A percentile compares a stretch with the other conserved stretches of the same genome.
Conservation (phyloP, 352 stramenopile species). For the Pythium oligandrum region DNA sequence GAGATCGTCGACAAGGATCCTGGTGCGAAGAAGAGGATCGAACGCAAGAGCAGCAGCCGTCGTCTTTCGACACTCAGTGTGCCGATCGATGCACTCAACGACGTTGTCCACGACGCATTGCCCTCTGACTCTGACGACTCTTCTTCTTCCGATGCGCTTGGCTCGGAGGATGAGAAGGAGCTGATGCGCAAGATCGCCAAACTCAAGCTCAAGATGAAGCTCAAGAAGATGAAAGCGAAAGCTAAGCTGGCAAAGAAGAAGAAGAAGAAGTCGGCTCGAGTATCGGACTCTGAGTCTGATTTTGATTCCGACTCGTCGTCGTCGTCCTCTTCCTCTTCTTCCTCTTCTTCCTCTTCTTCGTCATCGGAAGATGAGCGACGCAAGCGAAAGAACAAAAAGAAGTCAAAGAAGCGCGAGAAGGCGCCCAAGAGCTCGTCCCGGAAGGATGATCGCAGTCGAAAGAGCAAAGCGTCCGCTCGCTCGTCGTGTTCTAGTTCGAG, state of each 20-base stretch:
- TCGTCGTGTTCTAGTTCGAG: neutral
- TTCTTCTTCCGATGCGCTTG: neutral
- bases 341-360: conserved; percentile 2
- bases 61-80: neutral
- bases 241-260: conserved; percentile 7
- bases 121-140: conserved; percentile 14
- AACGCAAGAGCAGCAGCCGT: neutral
- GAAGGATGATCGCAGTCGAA: neutral
- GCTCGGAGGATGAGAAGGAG: conserved; percentile 20
- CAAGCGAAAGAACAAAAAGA: conserved; percentile 4
- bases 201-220: conserved; percentile 20
- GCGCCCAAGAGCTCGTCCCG: neutral
- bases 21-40: neutral
- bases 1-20: too few relatives aligned
- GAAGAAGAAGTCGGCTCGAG: conserved; percentile 2
- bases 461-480: neutral
- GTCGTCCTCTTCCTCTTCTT: neutral
- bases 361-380: conserved; percentile 1
- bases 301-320: too few relatives aligned
- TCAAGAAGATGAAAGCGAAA: conserved; percentile 8
- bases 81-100: conserved; percentile 8
- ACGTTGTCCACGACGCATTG: conserved; percentile 20
- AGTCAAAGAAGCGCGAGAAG: conserved; percentile 1
- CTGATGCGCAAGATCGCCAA: conserved; percentile 17
- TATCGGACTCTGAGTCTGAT: too few relatives aligned